These are phyloP conservation scores for Coniella vitis DNA, from an alignment of 2,329 filamentous ascomycete genomes.

Conservation along the genomic window DNA sequence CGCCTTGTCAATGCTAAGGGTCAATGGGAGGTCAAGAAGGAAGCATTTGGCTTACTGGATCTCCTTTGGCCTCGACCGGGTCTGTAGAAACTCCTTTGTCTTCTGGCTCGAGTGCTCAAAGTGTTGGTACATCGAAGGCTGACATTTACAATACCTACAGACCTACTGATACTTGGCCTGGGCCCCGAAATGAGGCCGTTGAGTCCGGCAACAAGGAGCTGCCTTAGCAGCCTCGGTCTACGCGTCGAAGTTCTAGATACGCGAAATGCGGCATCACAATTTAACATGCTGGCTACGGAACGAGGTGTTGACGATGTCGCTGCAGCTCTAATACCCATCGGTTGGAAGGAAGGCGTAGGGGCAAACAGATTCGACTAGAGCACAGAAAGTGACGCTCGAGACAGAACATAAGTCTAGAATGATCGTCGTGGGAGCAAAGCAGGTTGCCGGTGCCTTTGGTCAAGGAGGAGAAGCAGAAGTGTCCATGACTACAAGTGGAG, in stretches of 20 bases:
- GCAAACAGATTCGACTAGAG: conserved; percentile 21
- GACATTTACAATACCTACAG: conserved; percentile 34
- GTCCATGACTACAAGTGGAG: too few relatives aligned
- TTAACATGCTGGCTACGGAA: conserved; percentile 92
- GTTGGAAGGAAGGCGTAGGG: conserved; percentile 62
- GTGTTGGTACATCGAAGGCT: neutral
- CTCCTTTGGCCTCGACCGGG: conserved; percentile 84
- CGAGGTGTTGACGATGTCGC: conserved; percentile 78
- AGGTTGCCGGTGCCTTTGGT: too few relatives aligned
- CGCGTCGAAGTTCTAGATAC: conserved; percentile 87
- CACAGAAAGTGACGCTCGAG: too few relatives aligned
- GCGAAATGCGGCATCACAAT: conserved; percentile 87
- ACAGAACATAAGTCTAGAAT: too few relatives aligned
- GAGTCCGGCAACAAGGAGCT: conserved; percentile 63
- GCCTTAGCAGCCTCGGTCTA: conserved; percentile 73
- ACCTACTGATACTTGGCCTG: conserved; percentile 83
- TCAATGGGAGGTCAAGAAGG: conserved; percentile 68
- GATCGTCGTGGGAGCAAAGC: too few relatives aligned
- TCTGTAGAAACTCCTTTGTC: conserved; percentile 34
- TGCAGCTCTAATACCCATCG: conserved; percentile 79
- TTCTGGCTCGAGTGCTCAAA: too few relatives aligned
- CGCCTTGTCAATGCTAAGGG: conserved; percentile 66
- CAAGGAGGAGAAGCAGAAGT: too few relatives aligned
- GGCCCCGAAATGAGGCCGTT: conserved; percentile 70
- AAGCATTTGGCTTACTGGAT: conserved; percentile 68